Evolutionary conservation across 371 early-diverging fungal species (phyloP), one percentile per base, ranked within the genome.

Genomic region (Haplosporangium sp.): DNA sequence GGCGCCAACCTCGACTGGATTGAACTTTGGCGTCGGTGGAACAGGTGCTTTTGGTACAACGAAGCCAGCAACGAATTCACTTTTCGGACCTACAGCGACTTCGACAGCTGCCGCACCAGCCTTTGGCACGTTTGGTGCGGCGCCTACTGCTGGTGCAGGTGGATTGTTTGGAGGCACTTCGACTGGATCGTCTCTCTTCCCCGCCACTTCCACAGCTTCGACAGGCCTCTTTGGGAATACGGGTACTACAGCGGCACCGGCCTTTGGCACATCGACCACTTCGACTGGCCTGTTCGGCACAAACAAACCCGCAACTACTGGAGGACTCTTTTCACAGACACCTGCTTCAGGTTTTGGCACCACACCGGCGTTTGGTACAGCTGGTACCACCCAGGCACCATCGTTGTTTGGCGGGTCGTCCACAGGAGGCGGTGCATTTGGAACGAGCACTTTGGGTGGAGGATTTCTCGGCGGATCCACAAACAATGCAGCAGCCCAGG

Each of bases 31-130:
- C 41, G 41, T 83, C 8, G 77, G 81, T 11, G 83, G 69, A 8
- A 50, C 67, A 21, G 81, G 82, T 18, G 80, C 81, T 9, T 88
- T 89, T 67, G 87, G 89, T 18, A 75, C 82, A 36, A 55, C 83
- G 12, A 82, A 84, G 51, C 64, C 85, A 14, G 77, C 84, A 20
- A 64, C 80, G 1, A 69, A 76, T 42, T 62, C 81, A 18, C 66
- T 67, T 38, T 73, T 86, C 59, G 87, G 85, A 46, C 72, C 70
- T 13, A 36, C 74, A 1, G 71, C 75, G 8, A 55, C 82, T 11
- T 56, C 74, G 6, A 52, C 70, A 4, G 59, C 72, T n/a, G 64
- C 76, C 1, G 64, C 67, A 47, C 73, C 74, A 29, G 70, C 60
- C 14, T 81, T 80, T 54, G 81, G 73, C 21, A 57, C 60, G 48